Base-by-base conservation (phyloP, 2,329 filamentous ascomycete species). In the Phaeosphaeriaceae sp. region DNA sequence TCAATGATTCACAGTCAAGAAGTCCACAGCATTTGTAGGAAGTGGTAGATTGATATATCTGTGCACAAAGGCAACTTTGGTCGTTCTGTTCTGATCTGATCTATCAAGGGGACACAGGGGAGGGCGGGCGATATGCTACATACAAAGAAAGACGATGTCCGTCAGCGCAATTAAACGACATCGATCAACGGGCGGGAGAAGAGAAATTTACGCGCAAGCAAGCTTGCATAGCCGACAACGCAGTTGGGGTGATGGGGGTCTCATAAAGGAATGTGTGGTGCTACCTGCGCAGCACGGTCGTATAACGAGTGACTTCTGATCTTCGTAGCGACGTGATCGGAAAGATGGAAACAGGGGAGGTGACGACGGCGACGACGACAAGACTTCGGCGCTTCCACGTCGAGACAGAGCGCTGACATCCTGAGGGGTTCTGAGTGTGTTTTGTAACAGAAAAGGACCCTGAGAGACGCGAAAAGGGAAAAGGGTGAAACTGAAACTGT, bases 401-500 rank as follows among this genome's bases (percentile, higher is more conserved):
- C 31, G 31, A 7, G 7, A 36, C 13, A 36, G 25, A n/a, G 31
- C 11, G 11, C 31, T 36, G 31, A 13, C 31, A 36, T 36, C 31
- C 13, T 3, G 31, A 36, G 31, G 31, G 31, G 31, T 36, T 3
- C 13, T 36, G 11, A 31, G 25, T 11, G 31, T 47, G 45, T 47
- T 47, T 15, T 47, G 45, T 47, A 25, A 47, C 45, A 25, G 21
- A 47, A 24, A 44, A 44, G n/a, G 46, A 36, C 31, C 31, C 31
- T 36, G 31, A 36, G 19, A 20, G 25, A 22, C 25, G 24, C 25
- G 25, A 41, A n/a, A 19, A 48, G 45, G 33, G 31, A 36, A 45
- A 46, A 52, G 57, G n/a, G 49, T 61, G 61, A 63, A 65, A 60
- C 62, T 51, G 51, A 48, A 65, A 48, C 61, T 55, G 62, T 56